Evolutionary conservation across 192 early-diverging fungal genomes (phyloP), one percentile per base, ranked within the genome.

Genomic region (Polychytrium aggregatum): DNA sequence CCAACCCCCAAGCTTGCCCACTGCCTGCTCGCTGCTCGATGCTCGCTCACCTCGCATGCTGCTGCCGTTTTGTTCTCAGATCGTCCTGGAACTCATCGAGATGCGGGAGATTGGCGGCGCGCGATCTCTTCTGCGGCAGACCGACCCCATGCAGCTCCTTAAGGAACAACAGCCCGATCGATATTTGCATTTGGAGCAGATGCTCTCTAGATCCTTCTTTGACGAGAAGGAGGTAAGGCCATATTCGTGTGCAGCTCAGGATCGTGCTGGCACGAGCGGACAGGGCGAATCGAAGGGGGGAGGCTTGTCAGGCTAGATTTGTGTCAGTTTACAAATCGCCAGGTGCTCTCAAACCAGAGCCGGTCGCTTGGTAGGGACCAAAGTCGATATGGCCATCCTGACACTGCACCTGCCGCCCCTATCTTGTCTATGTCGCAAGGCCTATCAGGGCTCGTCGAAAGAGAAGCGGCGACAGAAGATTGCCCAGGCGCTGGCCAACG

Each of bases 31-130:
- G 6, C 24, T 50, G 13, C 16, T 13, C 45, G 7, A 24, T 29
- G 14, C 9, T 10, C 18, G 22, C 25, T 46, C 21, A 17, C 2
- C 39, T 48, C 6, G 24, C 14, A 2, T 47, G 24, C 31, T 44
- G 17, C 25, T 8, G 26, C 20, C 18, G 5, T 18, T 36, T 30
- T 38, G 2, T 46, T 31, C n/a, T 25, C 48, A 83, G 77, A 88
- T 96, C 28, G 66, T 86, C 14, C 62, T 92, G 29, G 95, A 98
- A 52, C 66, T 95, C 9, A 72, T 87, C 6, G 95, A 98, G 52
- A 66, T 78, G 55, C 63, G 74, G 7, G 90, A 98, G 55, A 60
- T 87, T 3, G 79, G 74, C 7, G 86, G 90, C 11, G 92, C 90
- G 1, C 67, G 88, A 17, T 83, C 82, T 1, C 59, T 95, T 36